Evolutionary conservation across 345 rosid species (phyloP).

Genomic region (Toxicodendron radicans): DNA sequence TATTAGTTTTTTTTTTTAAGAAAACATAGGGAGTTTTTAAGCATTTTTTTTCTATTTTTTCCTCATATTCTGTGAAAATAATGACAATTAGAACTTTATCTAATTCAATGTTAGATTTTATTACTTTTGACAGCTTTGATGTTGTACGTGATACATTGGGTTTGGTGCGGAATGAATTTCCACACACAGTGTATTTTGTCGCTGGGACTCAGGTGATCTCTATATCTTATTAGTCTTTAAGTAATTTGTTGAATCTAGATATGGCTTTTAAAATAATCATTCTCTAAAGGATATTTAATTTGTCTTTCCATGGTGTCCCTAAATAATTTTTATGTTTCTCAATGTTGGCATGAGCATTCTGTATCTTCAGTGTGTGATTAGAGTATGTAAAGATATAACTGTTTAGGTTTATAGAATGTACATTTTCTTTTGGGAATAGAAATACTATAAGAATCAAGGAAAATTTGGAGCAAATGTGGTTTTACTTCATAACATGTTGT

Average conservation of each 20-base stretch:
- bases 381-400: not conserved
- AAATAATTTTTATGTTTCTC: not conserved
- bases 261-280: not conserved
- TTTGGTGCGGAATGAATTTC: slow-evolving; percentile 80
- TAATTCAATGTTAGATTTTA: slow-evolving; percentile 8
- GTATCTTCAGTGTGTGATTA: not conserved
- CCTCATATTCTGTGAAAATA: not conserved
- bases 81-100: not conserved
- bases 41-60: not conserved
- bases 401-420: not conserved
- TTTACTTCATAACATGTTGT: not conserved
- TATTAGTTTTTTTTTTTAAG: not conserved
- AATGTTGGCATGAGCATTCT: not conserved
- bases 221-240: slow-evolving; percentile 1
- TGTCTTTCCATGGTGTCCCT: not conserved
- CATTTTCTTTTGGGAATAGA: not conserved
- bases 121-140: slow-evolving; percentile 68
- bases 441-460: not conserved
- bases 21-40: not conserved
- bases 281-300: not conserved
- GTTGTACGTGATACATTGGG: slow-evolving; percentile 77
- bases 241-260: not conserved
- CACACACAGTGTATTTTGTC: slow-evolving; percentile 78
- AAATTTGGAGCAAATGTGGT: not conserved
- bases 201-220: slow-evolving; percentile 84